Evolutionary conservation across 306 rosid species (phyloP).

Genomic region (Albizia julibrissin): DNA sequence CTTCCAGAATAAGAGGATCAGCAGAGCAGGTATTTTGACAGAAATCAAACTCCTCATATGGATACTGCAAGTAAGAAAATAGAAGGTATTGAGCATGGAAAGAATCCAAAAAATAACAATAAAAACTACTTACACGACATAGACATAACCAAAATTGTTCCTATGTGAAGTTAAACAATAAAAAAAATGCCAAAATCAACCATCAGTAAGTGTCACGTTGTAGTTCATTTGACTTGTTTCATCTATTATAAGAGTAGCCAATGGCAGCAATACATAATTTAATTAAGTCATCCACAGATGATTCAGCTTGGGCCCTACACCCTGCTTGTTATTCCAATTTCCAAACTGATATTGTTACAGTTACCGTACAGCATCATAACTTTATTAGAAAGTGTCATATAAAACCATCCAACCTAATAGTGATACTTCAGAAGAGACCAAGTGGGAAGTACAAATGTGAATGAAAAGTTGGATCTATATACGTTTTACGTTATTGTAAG

Average conservation of each 20-base stretch:
- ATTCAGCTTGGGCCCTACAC: background rate
- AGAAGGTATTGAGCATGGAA: slow-evolving; percentile 15
- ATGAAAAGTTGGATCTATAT: background rate
- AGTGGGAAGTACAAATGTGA: background rate
- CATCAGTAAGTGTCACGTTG: background rate
- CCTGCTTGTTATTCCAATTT: slow-evolving; percentile 15
- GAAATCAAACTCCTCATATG: slow-evolving; percentile 49
- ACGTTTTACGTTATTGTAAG: background rate
- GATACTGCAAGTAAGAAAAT: slow-evolving; percentile 44
- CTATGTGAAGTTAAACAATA: slow-evolving; percentile 19
- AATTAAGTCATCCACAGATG: slow-evolving; percentile 2
- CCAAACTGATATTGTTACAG: slow-evolving; percentile 16
- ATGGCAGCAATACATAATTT: slow-evolving; percentile 13
- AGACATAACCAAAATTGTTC: slow-evolving; percentile 11
- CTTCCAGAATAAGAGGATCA: slow-evolving; percentile 42
- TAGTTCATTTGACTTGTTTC: background rate
- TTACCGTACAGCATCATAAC: background rate
- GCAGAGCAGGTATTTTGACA: slow-evolving; percentile 32
- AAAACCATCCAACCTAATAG: background rate
- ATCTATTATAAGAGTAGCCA: background rate
- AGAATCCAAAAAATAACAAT: slow-evolving; percentile 18
- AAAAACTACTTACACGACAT: background rate
- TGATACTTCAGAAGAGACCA: background rate
- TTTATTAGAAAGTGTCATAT: slow-evolving; percentile 5
- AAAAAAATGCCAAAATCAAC: slow-evolving; percentile 13